phyloP scores from a whole-genome alignment of 2,329 filamentous ascomycete genomes.

The Tolypocladium tropicale region DNA sequence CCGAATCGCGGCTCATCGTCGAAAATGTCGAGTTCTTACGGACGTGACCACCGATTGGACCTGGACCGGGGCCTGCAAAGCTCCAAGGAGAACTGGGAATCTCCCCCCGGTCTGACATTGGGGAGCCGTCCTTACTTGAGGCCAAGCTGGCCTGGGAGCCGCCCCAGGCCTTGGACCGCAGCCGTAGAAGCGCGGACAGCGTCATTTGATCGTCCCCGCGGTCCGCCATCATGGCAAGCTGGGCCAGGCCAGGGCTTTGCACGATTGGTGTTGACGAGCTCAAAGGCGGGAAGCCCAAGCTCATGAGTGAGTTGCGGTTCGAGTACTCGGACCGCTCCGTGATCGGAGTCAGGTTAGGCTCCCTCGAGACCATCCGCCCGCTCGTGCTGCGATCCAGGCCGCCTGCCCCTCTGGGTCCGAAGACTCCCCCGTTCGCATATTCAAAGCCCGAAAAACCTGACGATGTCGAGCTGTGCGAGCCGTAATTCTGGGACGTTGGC shows the following conservation, averaged over 20 bases:
- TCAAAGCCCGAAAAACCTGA: constrained; percentile 32
- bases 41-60: constrained; percentile 17
- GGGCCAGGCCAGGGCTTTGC: constrained; percentile 64
- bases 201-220: constrained; percentile 58
- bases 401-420: constrained; percentile 56
- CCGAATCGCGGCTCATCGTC: constrained; percentile 36
- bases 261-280: constrained; percentile 35
- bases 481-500: constrained; percentile 32
- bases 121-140: constrained; percentile 41
- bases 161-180: constrained; percentile 70
- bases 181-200: constrained; percentile 58
- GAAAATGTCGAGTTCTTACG: constrained; percentile 42
- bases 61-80: constrained; percentile 1
- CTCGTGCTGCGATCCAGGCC: constrained; percentile 58
- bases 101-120: constrained; percentile 38
- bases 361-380: constrained; percentile 63
- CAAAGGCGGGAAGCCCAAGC: constrained; percentile 37
- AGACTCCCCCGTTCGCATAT: constrained; percentile 78
- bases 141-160: constrained; percentile 66
- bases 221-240: constrained; percentile 58
- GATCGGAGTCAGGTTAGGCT: constrained; percentile 91
- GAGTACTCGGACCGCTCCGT: constrained; percentile 95
- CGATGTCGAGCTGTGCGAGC: constrained; percentile 29
- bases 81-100: constrained; percentile 32
- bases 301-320: constrained; percentile 84